A percentile compares a stretch with the other conserved stretches of the same genome.
phyloP scores from a whole-genome alignment of 305 asterid genomes.

The Withania somnifera region DNA sequence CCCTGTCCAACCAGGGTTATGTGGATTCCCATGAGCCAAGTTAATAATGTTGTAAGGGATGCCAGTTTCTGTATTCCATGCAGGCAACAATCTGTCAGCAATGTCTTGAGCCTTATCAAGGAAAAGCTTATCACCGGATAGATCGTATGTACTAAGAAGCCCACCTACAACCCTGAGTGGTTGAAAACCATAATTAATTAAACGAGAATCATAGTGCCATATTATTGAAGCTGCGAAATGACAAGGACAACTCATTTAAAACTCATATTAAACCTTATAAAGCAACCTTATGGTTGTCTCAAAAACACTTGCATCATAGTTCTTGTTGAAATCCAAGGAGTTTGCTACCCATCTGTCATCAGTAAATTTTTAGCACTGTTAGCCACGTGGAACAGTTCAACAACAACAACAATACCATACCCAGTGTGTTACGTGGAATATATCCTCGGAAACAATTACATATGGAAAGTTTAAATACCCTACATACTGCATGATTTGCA shows the following conservation, averaged over 20 bases:
- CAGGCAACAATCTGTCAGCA: constrained; percentile 93
- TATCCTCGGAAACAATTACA: not conserved
- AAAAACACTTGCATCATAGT: constrained; percentile 74
- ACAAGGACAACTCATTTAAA: constrained; percentile 13
- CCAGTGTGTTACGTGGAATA: not conserved
- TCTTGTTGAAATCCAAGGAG: constrained; percentile 75
- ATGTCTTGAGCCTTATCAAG: constrained; percentile 92
- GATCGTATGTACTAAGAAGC: constrained; percentile 92
- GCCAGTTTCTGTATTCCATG: constrained; percentile 92
- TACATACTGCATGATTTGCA: not conserved
- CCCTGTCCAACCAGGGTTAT: constrained; percentile 99
- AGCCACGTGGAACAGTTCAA: not conserved
- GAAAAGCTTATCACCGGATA: constrained; percentile 82
- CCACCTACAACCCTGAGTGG: constrained; percentile 95
- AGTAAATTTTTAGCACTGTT: constrained; percentile 12
- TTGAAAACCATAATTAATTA: constrained; percentile 21
- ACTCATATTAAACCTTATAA: constrained; percentile 56
- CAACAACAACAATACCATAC: not conserved
- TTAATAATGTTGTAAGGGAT: constrained; percentile 86
- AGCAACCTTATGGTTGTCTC: constrained; percentile 96
- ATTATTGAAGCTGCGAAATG: not conserved
- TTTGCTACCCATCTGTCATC: constrained; percentile 70
- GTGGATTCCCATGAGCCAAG: constrained; percentile 83
- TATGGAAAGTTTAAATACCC: not conserved
- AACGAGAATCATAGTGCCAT: not conserved